phyloP scores from a whole-genome alignment of 2,329 filamentous ascomycete species.

The Diaporthe helianthi region DNA sequence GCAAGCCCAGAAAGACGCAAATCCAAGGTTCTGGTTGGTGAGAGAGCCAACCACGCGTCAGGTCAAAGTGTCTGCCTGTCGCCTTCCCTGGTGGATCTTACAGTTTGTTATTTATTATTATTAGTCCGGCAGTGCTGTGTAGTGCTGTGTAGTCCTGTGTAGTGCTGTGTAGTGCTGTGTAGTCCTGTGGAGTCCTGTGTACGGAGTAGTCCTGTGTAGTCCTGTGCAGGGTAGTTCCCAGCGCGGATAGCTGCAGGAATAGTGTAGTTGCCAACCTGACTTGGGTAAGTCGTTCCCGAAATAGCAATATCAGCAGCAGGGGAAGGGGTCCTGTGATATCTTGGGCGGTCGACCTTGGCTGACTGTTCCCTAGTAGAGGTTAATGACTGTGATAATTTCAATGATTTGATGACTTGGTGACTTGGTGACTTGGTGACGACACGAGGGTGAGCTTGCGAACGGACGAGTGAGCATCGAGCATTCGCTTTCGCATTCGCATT shows the following conservation, averaged over 20 bases:
- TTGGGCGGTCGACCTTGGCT: conserved; percentile 1
- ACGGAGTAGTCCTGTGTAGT: not conserved
- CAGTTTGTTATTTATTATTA: no score
- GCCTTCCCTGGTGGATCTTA: conserved; percentile 7
- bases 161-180: not conserved
- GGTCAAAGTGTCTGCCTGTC: conserved; percentile 21
- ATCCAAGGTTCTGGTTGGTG: not conserved
- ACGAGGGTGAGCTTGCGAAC: conserved; percentile 5
- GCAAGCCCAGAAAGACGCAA: conserved; percentile 1
- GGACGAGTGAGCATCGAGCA: conserved; percentile 14
- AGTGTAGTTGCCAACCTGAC: not conserved
- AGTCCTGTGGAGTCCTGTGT: no score
- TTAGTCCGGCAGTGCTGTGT: not conserved
- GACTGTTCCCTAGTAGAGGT: not conserved
- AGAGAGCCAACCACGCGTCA: conserved; percentile 13
- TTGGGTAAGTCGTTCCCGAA: conserved; percentile 13
- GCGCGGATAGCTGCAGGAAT: conserved; percentile 17
- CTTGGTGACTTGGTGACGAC: no score
- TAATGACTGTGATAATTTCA: not conserved
- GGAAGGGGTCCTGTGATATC: not conserved
- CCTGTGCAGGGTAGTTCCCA: conserved; percentile 18
- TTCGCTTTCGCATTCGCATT: no score
- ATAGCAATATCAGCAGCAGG: conserved; percentile 21
- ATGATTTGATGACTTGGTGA: no score
- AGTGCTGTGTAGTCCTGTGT: not conserved